These are phyloP conservation scores for Linum lewisii DNA, from an alignment of 345 rosid species.

Conservation along the genomic window DNA sequence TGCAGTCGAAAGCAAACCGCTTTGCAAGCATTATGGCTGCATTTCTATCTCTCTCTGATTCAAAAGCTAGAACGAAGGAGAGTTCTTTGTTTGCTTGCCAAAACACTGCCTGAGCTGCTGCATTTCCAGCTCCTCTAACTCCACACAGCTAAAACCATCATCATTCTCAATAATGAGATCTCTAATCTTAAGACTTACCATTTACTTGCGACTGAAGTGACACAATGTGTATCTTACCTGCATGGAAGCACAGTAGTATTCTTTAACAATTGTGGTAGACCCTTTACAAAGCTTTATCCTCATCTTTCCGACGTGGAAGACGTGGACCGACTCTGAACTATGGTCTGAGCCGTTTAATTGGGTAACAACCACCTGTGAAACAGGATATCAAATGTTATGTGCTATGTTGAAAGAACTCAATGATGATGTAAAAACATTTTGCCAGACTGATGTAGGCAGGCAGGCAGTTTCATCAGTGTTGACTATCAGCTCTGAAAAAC, in stretches of 20 bases:
- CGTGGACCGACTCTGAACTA: slow-evolving; percentile 70
- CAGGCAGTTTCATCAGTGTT: too few species aligned
- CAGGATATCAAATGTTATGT: background rate
- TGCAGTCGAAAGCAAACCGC: slow-evolving; percentile 93
- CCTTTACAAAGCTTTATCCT: slow-evolving; percentile 89
- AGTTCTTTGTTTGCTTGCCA: slow-evolving; percentile 77
- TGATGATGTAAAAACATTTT: too few species aligned
- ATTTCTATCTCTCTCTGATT: slow-evolving; percentile 79
- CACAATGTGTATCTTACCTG: slow-evolving; percentile 41
- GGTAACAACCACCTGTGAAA: slow-evolving; percentile 60
- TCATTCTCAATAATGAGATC: too few species aligned
- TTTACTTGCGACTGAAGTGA: background rate
- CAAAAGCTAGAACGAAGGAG: slow-evolving; percentile 78
- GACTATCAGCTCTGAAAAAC: too few species aligned
- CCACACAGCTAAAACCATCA: slow-evolving; percentile 58
- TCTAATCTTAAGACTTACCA: too few species aligned
- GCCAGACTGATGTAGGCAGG: too few species aligned
- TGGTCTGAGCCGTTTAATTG: slow-evolving; percentile 66
- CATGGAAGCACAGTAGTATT: slow-evolving; percentile 79
- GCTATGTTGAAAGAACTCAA: too few species aligned
- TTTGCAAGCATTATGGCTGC: slow-evolving; percentile 90
- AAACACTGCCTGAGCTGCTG: slow-evolving; percentile 86
- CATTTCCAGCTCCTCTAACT: slow-evolving; percentile 97
- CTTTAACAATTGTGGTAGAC: slow-evolving; percentile 60
- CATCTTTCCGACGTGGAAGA: slow-evolving; percentile 89